These are phyloP conservation scores for Zygotorulaspora sp. DNA, from an alignment of 805 yeast species.

Conservation along the genomic window DNA sequence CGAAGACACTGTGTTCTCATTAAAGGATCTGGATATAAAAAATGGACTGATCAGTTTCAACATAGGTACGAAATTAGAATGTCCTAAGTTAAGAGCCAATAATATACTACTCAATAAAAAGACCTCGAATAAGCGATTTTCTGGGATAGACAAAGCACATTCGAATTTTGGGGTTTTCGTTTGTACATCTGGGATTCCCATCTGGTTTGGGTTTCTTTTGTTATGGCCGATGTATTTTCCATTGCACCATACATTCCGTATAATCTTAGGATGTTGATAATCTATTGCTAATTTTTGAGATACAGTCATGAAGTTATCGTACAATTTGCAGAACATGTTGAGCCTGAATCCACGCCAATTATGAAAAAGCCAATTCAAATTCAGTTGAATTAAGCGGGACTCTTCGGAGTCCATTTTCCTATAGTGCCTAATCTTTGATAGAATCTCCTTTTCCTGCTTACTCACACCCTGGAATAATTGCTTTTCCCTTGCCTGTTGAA, in stretches of 20 bases:
- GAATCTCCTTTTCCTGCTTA: constrained; percentile 23
- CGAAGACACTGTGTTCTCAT: constrained; percentile 29
- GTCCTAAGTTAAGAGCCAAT: constrained; percentile 48
- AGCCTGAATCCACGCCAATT: constrained; percentile 41
- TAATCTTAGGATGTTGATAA: constrained; percentile 52
- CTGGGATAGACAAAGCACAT: constrained; percentile 33
- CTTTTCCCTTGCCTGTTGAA: constrained; percentile 30
- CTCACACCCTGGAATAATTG: constrained; percentile 29
- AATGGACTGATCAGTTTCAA: constrained; percentile 44
- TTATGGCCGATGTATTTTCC: constrained; percentile 32
- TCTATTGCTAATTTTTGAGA: constrained; percentile 52
- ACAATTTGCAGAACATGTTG: constrained; percentile 47
- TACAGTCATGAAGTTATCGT: constrained; percentile 49
- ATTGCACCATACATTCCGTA: constrained; percentile 50
- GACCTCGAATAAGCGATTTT: constrained; percentile 38
- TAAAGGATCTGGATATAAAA: constrained; percentile 39
- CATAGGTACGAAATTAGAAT: constrained; percentile 37
- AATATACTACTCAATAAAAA: constrained; percentile 44
- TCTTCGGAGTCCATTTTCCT: constrained; percentile 39
- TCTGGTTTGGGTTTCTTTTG: constrained; percentile 16
- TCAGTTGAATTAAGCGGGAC: constrained; percentile 38
- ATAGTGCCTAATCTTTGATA: constrained; percentile 35
- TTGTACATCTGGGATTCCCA: constrained; percentile 18
- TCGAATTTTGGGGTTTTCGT: constrained; percentile 25
- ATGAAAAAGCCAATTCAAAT: constrained; percentile 41